phyloP scores from a whole-genome alignment of 2,329 filamentous ascomycete genomes.

The Alternaria incomplexa region DNA sequence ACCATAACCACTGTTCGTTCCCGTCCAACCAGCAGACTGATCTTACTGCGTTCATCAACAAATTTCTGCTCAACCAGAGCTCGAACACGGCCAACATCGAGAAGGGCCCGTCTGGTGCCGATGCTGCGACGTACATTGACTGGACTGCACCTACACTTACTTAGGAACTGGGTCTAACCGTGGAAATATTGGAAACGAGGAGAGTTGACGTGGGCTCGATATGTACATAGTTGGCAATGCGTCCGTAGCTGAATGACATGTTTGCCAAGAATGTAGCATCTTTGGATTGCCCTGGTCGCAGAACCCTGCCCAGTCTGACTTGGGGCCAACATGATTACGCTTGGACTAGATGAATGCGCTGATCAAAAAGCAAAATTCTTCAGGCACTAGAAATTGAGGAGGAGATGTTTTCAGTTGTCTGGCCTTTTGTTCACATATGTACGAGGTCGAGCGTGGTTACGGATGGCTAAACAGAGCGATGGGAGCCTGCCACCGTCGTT shows the following conservation, averaged over 20 bases:
- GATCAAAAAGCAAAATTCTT: not conserved
- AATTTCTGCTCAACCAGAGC: conserved; percentile 51
- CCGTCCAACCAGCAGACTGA: conserved; percentile 60
- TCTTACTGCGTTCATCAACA: conserved; percentile 62
- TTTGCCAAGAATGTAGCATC: not conserved
- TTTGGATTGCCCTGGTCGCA: not conserved
- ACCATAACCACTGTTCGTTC: conserved; percentile 64
- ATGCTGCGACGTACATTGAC: conserved; percentile 45
- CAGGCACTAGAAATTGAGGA: not conserved
- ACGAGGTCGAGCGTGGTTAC: not conserved
- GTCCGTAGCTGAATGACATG: not conserved
- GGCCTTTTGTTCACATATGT: not conserved
- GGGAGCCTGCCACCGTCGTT: not conserved
- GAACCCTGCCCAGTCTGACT: not conserved
- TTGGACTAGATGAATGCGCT: not conserved
- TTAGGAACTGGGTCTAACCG: conserved; percentile 18
- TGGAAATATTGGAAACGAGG: not conserved
- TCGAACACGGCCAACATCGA: conserved; percentile 43
- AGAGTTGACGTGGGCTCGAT: conserved; percentile 8
- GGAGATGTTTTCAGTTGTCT: not conserved
- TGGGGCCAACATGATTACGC: not conserved
- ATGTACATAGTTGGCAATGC: conserved; percentile 12
- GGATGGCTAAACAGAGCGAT: not conserved
- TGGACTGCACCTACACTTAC: conserved; percentile 45
- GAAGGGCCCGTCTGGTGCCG: conserved; percentile 39